Evolutionary conservation across 495 filamentous ascomycete genomes (phyloP).

Genomic region (Xanthoparmelia taractica): DNA sequence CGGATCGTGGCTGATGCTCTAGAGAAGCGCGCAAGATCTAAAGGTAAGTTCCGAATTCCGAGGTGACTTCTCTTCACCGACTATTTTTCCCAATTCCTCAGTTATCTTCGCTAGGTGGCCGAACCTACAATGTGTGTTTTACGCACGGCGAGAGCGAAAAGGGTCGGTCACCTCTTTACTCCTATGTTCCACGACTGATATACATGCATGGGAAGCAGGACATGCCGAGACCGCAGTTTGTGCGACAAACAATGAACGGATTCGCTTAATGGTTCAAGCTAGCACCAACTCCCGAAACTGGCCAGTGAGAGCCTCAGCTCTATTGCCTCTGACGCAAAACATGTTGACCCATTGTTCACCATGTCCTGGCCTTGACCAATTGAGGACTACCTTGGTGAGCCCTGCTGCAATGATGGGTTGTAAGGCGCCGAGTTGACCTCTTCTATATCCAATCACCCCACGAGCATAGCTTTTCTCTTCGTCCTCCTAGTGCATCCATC

Average conservation of each 20-base stretch:
- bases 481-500: background rate
- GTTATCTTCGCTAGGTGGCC: background rate
- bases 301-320: background rate
- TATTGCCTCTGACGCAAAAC: background rate
- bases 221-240: background rate
- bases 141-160: background rate
- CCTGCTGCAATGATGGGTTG: too few species aligned
- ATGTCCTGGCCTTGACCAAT: background rate
- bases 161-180: background rate
- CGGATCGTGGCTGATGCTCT: background rate
- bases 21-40: background rate
- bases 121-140: background rate
- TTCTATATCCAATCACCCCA: background rate
- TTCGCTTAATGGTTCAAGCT: background rate
- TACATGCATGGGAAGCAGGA: background rate
- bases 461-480: background rate
- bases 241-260: background rate
- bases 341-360: background rate
- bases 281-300: background rate
- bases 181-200: too few species aligned
- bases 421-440: background rate
- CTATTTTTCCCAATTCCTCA: background rate
- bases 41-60: too few species aligned
- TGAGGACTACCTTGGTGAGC: background rate
- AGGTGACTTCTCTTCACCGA: constrained; percentile 2